These are phyloP conservation scores for Zelopaecilomyces penicillatus DNA, from an alignment of 2,329 filamentous ascomycete species.

Conservation along the genomic window DNA sequence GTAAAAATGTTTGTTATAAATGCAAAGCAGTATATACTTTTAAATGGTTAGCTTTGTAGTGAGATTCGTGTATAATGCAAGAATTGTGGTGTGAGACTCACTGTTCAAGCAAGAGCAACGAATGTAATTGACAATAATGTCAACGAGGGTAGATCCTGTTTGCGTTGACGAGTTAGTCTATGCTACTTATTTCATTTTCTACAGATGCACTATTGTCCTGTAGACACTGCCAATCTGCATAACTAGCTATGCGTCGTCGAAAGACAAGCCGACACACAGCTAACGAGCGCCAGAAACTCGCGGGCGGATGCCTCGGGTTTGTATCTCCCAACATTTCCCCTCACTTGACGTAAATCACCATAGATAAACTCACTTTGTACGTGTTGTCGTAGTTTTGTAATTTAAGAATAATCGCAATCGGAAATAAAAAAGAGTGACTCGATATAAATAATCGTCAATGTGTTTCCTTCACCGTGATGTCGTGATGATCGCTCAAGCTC, in stretches of 20 bases:
- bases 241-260: constrained; percentile 10
- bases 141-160: constrained; percentile 37
- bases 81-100: constrained; percentile 13
- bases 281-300: neutral
- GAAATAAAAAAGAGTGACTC: constrained; percentile 35
- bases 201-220: too few species aligned
- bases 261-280: neutral
- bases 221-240: too few species aligned
- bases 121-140: constrained; percentile 51
- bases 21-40: constrained; percentile 8
- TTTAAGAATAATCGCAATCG: constrained; percentile 1
- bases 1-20: neutral
- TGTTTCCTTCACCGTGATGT: constrained; percentile 14
- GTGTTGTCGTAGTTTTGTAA: neutral
- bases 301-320: too few species aligned
- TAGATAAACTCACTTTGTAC: neutral
- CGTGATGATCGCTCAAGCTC: constrained; percentile 12
- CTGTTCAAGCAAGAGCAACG: constrained; percentile 43
- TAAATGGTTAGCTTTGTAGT: neutral
- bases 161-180: too few species aligned
- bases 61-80: neutral
- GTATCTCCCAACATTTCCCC: neutral
- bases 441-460: constrained; percentile 31
- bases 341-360: constrained; percentile 9
- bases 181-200: too few species aligned